These are phyloP conservation scores for Nicotiana undulata DNA, from an alignment of 257 asterid species.

Conservation along the genomic window DNA sequence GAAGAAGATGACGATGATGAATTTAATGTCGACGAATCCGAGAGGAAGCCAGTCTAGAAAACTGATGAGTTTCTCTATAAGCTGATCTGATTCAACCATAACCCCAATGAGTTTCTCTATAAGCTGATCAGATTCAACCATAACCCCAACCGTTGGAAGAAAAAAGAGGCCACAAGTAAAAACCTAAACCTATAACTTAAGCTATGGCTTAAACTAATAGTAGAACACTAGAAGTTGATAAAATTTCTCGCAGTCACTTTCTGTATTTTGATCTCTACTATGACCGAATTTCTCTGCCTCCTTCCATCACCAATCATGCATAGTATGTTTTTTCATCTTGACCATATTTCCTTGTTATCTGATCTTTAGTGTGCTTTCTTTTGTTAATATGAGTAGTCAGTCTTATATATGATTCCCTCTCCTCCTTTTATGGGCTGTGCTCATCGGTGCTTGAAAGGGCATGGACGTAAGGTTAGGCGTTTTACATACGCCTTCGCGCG, in stretches of 20 bases:
- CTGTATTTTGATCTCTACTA: background rate
- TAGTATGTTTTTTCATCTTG: background rate
- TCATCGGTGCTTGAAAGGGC: too few species aligned
- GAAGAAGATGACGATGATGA: background rate
- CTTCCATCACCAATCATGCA: background rate
- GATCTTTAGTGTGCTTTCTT: background rate
- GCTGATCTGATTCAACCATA: background rate
- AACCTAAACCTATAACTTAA: background rate
- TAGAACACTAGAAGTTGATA: background rate
- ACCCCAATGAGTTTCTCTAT: background rate
- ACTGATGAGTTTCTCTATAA: background rate
- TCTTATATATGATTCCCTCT: background rate
- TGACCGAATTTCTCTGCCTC: background rate
- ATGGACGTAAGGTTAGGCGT: too few species aligned
- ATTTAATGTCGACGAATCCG: background rate
- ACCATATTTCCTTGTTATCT: background rate
- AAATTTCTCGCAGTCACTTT: background rate
- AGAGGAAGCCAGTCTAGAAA: background rate
- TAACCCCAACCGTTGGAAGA: background rate
- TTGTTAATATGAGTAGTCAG: background rate
- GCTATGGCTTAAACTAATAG: background rate
- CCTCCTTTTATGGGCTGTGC: background rate
- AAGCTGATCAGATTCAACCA: background rate
- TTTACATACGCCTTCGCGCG: too few species aligned
- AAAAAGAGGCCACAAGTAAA: background rate